These are phyloP conservation scores for Nitzschia sp. DNA, from an alignment of 108 stramenopile genomes.

Conservation along the genomic window DNA sequence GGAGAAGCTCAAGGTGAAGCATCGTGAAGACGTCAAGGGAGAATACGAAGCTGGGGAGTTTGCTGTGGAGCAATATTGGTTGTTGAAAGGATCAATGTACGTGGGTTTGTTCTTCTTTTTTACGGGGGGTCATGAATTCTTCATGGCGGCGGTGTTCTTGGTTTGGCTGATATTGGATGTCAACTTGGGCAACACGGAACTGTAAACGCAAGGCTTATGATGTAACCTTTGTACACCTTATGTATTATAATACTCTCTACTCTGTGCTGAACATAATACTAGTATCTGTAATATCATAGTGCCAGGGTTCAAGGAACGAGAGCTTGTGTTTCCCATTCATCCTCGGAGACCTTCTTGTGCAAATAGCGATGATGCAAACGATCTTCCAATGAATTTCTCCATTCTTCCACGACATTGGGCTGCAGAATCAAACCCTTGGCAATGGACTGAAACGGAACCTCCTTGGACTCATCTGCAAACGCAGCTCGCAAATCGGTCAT, in stretches of 20 bases:
- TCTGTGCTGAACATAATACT: too few relatives aligned
- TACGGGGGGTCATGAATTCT: constrained; percentile 34
- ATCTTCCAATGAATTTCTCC: neutral
- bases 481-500: neutral
- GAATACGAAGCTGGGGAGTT: constrained; percentile 34
- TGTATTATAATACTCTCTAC: too few relatives aligned
- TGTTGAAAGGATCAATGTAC: constrained; percentile 41
- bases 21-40: constrained; percentile 31
- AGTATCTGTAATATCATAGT: neutral
- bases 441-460: neutral
- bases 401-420: neutral
- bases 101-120: constrained; percentile 42
- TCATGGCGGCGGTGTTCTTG: constrained; percentile 38
- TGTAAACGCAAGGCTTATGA: too few relatives aligned
- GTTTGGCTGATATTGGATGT: constrained; percentile 39
- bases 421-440: neutral
- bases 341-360: neutral
- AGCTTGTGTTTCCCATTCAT: neutral
- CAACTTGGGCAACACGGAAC: constrained; percentile 8
- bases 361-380: neutral
- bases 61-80: constrained; percentile 42
- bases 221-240: too few relatives aligned
- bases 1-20: constrained; percentile 20
- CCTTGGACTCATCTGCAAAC: neutral
- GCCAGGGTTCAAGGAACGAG: neutral